These are phyloP conservation scores for Saprolegnia parasitica DNA, from an alignment of 352 stramenopile species.

Conservation along the genomic window DNA sequence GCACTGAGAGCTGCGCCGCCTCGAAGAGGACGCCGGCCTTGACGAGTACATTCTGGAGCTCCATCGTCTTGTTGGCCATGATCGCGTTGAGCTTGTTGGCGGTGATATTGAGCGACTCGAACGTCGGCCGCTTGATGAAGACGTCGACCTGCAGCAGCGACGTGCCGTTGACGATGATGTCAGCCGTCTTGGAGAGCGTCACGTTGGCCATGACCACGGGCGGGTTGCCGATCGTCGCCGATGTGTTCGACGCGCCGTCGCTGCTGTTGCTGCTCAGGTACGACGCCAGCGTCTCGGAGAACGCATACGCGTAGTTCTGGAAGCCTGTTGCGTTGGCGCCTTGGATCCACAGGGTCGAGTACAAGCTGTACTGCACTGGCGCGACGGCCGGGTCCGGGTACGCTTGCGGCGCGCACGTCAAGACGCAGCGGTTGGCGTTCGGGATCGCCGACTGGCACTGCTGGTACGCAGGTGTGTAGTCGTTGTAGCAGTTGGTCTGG, in stretches of 20 bases:
- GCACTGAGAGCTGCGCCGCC: neutral
- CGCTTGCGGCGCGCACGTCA: slow-evolving; percentile 13
- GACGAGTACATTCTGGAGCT: neutral
- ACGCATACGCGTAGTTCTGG: slow-evolving; percentile 7
- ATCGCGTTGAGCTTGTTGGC: neutral
- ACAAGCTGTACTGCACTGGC: slow-evolving; percentile 11
- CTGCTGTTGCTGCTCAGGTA: slow-evolving; percentile 4
- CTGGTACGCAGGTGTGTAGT: slow-evolving; percentile 22
- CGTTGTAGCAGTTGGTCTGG: slow-evolving; percentile 11
- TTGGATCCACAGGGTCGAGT: slow-evolving; percentile 16
- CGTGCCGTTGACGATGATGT: slow-evolving; percentile 25
- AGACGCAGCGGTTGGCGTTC: slow-evolving; percentile 14
- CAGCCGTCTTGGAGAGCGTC: neutral
- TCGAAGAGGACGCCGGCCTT: neutral
- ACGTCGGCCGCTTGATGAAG: slow-evolving; percentile 1
- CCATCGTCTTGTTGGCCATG: slow-evolving; percentile 5
- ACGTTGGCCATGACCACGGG: slow-evolving; percentile 10
- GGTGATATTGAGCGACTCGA: slow-evolving; percentile 14
- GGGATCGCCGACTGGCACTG: slow-evolving; percentile 10
- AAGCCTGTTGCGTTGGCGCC: slow-evolving; percentile 18
- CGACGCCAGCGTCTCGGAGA: neutral
- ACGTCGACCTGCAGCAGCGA: slow-evolving; percentile 15
- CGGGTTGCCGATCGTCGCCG: neutral
- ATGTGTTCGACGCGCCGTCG: neutral
- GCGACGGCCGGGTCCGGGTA: slow-evolving; percentile 15